Evolutionary conservation across 2,329 filamentous ascomycete species (phyloP).

Genomic region (Hymenoscyphus fructigenus): DNA sequence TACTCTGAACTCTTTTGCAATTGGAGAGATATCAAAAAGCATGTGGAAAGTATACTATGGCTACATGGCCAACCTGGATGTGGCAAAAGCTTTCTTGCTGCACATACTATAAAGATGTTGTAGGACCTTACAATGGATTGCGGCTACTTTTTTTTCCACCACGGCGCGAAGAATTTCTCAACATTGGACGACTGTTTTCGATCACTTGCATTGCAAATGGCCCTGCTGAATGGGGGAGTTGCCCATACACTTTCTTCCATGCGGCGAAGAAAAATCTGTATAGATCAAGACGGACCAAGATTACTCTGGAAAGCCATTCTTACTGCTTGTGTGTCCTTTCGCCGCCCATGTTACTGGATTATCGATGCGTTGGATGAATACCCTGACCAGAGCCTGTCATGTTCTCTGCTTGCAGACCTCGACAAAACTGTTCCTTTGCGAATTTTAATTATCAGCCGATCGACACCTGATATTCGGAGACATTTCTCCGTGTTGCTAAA

Average conservation of each 20-base stretch:
- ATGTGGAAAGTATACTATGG: constrained; percentile 32
- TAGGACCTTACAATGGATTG: constrained; percentile 20
- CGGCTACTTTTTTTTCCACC: constrained; percentile 33
- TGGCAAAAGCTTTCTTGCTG: constrained; percentile 37
- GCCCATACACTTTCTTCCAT: constrained; percentile 3
- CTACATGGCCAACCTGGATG: constrained; percentile 31
- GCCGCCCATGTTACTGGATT: neutral
- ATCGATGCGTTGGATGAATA: constrained; percentile 9
- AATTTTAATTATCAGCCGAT: constrained; percentile 2
- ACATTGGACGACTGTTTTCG: constrained; percentile 26
- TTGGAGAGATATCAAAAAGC: neutral
- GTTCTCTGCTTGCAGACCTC: neutral
- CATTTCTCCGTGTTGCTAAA: neutral
- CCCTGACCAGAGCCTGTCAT: neutral
- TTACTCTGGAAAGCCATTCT: neutral
- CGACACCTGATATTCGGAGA: neutral
- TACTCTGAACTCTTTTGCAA: neutral
- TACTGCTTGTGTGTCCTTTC: neutral
- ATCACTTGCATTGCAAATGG: constrained; percentile 35
- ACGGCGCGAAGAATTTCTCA: constrained; percentile 31
- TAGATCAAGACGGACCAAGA: neutral
- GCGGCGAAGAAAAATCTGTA: neutral
- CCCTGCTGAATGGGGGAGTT: constrained; percentile 8
- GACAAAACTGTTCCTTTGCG: neutral
- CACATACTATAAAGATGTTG: constrained; percentile 16